Evolutionary conservation across 2,329 filamentous ascomycete species (phyloP), one percentile per base, ranked within the genome.

Genomic region (Diaporthe sp.): DNA sequence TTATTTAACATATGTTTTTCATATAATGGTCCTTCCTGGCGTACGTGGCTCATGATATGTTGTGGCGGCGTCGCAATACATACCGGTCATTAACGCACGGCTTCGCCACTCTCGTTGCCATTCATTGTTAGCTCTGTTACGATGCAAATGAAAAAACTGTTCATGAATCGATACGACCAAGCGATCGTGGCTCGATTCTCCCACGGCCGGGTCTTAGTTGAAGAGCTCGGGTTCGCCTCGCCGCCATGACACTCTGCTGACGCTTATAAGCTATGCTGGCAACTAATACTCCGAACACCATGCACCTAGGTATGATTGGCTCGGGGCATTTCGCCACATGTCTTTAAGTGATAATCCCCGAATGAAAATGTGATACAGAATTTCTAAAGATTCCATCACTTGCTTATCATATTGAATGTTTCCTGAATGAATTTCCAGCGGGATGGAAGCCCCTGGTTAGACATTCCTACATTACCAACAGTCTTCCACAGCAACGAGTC

Each of bases 321-420:
- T 34, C 31, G 55, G 55, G 17, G 2, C 31, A 34, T 57, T 57
- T 19, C 31, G 28, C 55, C 28, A 57, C 53, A 31, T 3, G 2
- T n/a, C 2, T n/a, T 28, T 6, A 0, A 4, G 2, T 1, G 25
- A 55, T 28, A 28, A 17, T 55, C 25, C 51, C 51, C 51, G 25
- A 55, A 55, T 17, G 12, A 15, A 3, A 15, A 7, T 28, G 1
- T 1, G n/a, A 55, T 10, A 25, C 12, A 25, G 0, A 15, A 28
- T 55, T 28, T 28, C 15, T 9, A 7, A 28, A 55, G 0, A 25
- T 17, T 4, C 10, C 25, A 10, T 15, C 10, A 1, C 12, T 28
- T 15, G 1, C 28, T 8, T 7, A 10, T 2, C 1, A 0, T 28
- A 7, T 10, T 3, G n/a, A 15, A 25, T 6, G 2, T 28, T 6